Evolutionary conservation across 805 yeast species (phyloP).

Genomic region (Saccharomycopsis capsularis): DNA sequence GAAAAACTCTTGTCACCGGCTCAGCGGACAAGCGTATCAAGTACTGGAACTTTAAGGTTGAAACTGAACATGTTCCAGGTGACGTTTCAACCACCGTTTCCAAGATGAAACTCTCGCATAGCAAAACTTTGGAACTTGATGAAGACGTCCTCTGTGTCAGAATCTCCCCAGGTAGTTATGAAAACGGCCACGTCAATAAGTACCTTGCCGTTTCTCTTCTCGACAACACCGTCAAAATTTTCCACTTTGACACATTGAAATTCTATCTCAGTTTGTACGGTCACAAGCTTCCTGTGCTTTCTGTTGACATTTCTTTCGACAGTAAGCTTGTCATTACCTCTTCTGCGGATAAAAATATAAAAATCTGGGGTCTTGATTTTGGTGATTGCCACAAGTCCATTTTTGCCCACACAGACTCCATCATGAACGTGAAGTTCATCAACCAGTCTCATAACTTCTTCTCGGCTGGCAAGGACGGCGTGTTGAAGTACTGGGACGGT

Average conservation of each 20-base stretch:
- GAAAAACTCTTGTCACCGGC: conserved; percentile 79
- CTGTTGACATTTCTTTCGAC: conserved; percentile 86
- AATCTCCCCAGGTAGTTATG: conserved; percentile 55
- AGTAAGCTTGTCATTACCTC: conserved; percentile 84
- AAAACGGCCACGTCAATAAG: too few relatives aligned
- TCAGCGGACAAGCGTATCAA: conserved; percentile 88
- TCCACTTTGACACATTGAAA: conserved; percentile 79
- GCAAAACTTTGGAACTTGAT: conserved; percentile 72
- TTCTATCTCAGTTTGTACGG: conserved; percentile 88
- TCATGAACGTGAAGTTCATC: conserved; percentile 79
- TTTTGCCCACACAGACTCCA: conserved; percentile 94
- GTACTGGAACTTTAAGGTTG: conserved; percentile 79
- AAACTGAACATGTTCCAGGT: conserved; percentile 65
- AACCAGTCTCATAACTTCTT: conserved; percentile 86
- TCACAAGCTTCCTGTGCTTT: conserved; percentile 90
- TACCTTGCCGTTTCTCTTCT: conserved; percentile 76
- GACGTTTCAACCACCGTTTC: conserved; percentile 42
- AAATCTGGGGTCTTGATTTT: conserved; percentile 97
- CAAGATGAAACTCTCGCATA: conserved; percentile 57
- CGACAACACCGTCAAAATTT: conserved; percentile 94
- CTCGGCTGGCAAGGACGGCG: conserved; percentile 82
- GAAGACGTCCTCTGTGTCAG: conserved; percentile 81
- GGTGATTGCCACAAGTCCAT: conserved; percentile 98
- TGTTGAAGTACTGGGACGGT: conserved; percentile 97
- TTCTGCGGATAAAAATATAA: conserved; percentile 94